phyloP scores from a whole-genome alignment of 805 yeast species.

The Myxozyma monticola region DNA sequence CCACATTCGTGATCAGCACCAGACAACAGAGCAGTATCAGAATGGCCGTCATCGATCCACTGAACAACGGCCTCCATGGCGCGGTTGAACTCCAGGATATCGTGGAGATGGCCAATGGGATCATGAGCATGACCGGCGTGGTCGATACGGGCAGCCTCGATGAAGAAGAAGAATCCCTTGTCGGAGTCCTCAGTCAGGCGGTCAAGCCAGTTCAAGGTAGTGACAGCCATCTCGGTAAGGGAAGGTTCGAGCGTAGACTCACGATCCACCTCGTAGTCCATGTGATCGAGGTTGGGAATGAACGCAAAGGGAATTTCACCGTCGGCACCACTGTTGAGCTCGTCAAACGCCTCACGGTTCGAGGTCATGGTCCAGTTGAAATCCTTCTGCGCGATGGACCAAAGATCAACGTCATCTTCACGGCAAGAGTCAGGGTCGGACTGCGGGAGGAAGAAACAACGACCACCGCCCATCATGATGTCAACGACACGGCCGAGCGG shows the following conservation, averaged over 20 bases:
- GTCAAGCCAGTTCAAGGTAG: constrained; percentile 69
- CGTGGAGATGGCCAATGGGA: constrained; percentile 91
- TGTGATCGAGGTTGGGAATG: constrained; percentile 70
- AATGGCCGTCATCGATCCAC: constrained; percentile 61
- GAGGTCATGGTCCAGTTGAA: constrained; percentile 44
- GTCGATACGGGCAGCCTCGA: constrained; percentile 92
- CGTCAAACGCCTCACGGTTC: constrained; percentile 59
- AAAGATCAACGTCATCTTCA: constrained; percentile 64
- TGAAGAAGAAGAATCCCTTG: constrained; percentile 78
- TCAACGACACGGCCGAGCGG: constrained; percentile 80
- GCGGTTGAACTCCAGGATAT: constrained; percentile 81
- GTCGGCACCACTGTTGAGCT: constrained; percentile 51
- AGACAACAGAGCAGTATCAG: constrained; percentile 74
- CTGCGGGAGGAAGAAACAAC: constrained; percentile 73
- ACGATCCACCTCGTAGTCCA: constrained; percentile 84
- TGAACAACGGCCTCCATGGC: constrained; percentile 75
- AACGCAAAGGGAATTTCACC: constrained; percentile 74
- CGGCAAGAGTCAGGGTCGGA: constrained; percentile 62
- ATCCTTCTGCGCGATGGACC: constrained; percentile 56
- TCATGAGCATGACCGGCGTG: constrained; percentile 95
- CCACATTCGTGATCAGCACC: constrained; percentile 97
- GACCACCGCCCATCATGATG: constrained; percentile 78
- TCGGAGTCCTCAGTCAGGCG: constrained; percentile 71
- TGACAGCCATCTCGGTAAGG: constrained; percentile 70
- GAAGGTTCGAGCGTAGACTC: constrained; percentile 64